A percentile compares a stretch with the other conserved stretches of the same genome.
Evolutionary conservation across 129 eudicot genomes (phyloP).

Genomic region (Tanacetum coccineum): DNA sequence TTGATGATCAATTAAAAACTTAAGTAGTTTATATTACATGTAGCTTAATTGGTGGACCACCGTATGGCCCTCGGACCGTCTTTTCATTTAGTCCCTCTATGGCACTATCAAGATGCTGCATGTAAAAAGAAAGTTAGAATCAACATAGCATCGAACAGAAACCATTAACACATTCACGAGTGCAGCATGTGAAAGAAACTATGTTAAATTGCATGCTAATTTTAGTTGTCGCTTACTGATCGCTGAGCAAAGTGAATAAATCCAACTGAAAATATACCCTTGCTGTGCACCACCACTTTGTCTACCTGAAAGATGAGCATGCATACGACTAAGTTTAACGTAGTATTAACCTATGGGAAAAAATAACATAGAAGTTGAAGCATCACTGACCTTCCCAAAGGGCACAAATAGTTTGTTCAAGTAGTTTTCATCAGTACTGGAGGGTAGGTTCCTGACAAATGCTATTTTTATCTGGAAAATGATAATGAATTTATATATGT

Average conservation of each 20-base stretch:
- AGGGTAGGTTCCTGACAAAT: constrained; percentile 66
- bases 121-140: constrained; percentile 16
- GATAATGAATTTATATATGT: neutral
- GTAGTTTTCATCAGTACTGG: constrained; percentile 61
- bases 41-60: constrained; percentile 46
- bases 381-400: constrained; percentile 54
- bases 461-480: constrained; percentile 67
- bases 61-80: constrained; percentile 57
- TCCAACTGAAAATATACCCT: constrained; percentile 56
- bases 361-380: neutral
- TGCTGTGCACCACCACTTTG: constrained; percentile 57
- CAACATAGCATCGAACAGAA: neutral
- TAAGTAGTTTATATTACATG: constrained; percentile 41
- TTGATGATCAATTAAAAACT: constrained; percentile 1
- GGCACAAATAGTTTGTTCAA: constrained; percentile 55
- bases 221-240: constrained; percentile 45
- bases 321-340: constrained; percentile 13
- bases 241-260: constrained; percentile 65
- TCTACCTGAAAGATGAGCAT: constrained; percentile 62
- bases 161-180: neutral
- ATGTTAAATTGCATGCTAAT: neutral
- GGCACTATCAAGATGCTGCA: constrained; percentile 72
- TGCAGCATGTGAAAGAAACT: neutral
- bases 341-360: neutral
- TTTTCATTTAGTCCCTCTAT: constrained; percentile 57